Percentiles rank a stretch among this genome's conserved stretches.
Conservation (phyloP, 2,329 filamentous ascomycete species). For the Beauveria caledonica region DNA sequence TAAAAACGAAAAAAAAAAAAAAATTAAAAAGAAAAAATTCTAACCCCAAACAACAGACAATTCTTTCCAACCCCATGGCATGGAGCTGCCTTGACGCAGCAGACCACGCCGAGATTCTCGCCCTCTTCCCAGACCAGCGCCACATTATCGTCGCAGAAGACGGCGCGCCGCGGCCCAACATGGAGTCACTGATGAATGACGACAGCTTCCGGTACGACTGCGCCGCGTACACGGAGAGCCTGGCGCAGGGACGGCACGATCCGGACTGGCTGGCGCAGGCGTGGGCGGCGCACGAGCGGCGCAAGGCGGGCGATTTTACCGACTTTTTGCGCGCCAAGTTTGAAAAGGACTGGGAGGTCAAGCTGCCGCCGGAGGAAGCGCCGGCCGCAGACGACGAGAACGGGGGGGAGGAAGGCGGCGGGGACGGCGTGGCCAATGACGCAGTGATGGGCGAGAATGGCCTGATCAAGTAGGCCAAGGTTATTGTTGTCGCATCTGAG, state of each 20-base stretch:
- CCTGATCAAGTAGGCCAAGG: neutral
- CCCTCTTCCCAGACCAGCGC: conserved; percentile 28
- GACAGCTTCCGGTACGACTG: conserved; percentile 40
- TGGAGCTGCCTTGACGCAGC: conserved; percentile 28
- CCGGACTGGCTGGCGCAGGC: conserved; percentile 44
- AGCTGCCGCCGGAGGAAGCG: conserved; percentile 24
- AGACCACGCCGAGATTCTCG: conserved; percentile 29
- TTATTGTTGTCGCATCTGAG: neutral
- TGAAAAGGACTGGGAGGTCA: conserved; percentile 38
- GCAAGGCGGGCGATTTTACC: conserved; percentile 42
- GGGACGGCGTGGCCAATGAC: neutral
- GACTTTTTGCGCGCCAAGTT: conserved; percentile 37
- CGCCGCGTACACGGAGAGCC: conserved; percentile 36
- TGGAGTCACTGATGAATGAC: conserved; percentile 36
- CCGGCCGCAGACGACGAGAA: neutral
- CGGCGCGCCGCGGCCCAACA: conserved; percentile 31
- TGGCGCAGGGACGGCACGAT: conserved; percentile 42
- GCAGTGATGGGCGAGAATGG: neutral
- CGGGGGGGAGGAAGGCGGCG: neutral
- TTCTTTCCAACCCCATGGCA: conserved; percentile 30
- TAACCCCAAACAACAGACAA: conserved; percentile 18
- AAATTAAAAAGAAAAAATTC: neutral
- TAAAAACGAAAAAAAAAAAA: neutral
- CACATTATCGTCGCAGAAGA: conserved; percentile 26
- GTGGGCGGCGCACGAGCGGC: conserved; percentile 41